Base-by-base conservation (phyloP, 2,329 filamentous ascomycete species). In the Xylariomycetidae sp. region DNA sequence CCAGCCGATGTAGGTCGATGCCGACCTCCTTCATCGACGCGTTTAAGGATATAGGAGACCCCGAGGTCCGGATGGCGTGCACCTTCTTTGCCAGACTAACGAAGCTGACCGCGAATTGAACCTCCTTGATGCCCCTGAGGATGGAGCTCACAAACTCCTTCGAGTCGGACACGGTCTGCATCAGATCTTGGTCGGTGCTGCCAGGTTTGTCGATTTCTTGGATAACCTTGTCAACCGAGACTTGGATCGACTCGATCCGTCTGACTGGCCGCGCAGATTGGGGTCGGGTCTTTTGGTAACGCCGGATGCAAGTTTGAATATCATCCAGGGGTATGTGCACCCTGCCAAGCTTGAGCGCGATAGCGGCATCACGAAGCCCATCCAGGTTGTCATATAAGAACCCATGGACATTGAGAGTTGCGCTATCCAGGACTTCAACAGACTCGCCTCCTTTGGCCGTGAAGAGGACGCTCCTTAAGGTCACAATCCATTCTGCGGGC, bases 11-110 rank as follows among this genome's bases (percentile, higher is more conserved):
- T 25, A 98, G 68, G 54, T 98, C 92, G 54, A 98, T 76, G 40
- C 90, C 90, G 26, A 98, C 80, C 57, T 98, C 94, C 58, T 98
- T 97, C 76, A 95, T 94, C 6, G 90, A 88, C 27, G 89, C 75
- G 53, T 90, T 95, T 40, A 96, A 70, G 39, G 85, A 79, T 6
- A 95, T 74, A 4, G 87, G 82, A n/a, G 74, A 70, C 17, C 82
- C 78, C 3, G 72, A 71, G 3, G 82, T 72, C 42, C 80, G 77
- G 38, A 86, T 69, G 2, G 79, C 72, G 25, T 82, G 72, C 10
- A 96, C 73, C 49, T 80, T 82, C 58, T 88, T 92, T 15, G 87
- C 89, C 38, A 98, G 64, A 13, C 88, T 87, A 46, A 96, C 75
- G 58, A 90, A 92, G 60, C 90, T 90, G 54, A 97, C 78, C 1